Conservation (phyloP, 2,329 filamentous ascomycete genomes). For the Claviceps purpurea region DNA sequence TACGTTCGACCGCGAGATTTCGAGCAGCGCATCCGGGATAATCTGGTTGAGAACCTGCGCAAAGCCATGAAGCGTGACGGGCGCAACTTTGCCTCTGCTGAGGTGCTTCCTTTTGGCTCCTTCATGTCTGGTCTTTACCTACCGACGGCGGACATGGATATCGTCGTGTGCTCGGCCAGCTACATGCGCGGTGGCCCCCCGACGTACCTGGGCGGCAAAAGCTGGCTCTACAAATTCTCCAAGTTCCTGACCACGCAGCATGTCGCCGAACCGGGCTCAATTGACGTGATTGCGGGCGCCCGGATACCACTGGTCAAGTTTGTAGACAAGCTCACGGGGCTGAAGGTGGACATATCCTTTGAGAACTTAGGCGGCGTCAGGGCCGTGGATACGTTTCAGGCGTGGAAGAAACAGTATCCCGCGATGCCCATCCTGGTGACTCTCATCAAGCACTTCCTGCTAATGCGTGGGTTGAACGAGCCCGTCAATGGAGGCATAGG, state of each 20-base stretch:
- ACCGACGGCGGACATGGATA: slow-evolving; percentile 77
- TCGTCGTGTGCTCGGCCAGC: slow-evolving; percentile 57
- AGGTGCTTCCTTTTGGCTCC: slow-evolving; percentile 74
- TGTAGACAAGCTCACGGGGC: slow-evolving; percentile 59
- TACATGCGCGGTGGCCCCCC: slow-evolving; percentile 41
- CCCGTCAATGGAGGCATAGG: slow-evolving; percentile 84
- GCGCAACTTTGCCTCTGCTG: slow-evolving; percentile 42
- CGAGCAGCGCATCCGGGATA: slow-evolving; percentile 61
- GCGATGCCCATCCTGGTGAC: slow-evolving; percentile 78
- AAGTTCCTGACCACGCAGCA: slow-evolving; percentile 40
- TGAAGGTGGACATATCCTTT: slow-evolving; percentile 89
- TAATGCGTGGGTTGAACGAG: slow-evolving; percentile 84
- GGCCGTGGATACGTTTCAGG: slow-evolving; percentile 66
- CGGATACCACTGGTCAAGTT: slow-evolving; percentile 91
- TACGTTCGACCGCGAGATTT: slow-evolving; percentile 66
- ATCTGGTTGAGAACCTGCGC: slow-evolving; percentile 58
- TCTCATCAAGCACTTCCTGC: slow-evolving; percentile 81
- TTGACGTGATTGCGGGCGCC: slow-evolving; percentile 59
- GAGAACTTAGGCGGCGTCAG: slow-evolving; percentile 75
- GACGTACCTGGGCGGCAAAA: slow-evolving; percentile 35
- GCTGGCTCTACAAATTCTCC: slow-evolving; percentile 49
- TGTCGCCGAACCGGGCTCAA: slow-evolving; percentile 43
- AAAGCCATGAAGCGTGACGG: slow-evolving; percentile 37
- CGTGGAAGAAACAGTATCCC: slow-evolving; percentile 69
- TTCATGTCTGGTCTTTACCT: slow-evolving; percentile 70